These are phyloP conservation scores for Orychophragmus violaceus DNA, from an alignment of 345 rosid species.

Conservation along the genomic window DNA sequence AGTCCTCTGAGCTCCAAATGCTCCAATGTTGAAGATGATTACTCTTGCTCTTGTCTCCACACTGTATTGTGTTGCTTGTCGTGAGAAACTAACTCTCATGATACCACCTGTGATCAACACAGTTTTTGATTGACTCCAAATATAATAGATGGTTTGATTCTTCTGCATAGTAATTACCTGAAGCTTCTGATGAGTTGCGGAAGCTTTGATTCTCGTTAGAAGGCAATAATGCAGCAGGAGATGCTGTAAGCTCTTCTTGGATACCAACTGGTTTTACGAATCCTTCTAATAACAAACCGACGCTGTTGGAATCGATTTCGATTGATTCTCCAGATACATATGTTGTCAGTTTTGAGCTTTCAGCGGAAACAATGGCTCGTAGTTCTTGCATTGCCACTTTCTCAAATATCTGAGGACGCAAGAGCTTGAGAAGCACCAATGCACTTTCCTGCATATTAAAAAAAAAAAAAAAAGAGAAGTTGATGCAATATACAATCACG, in stretches of 20 bases:
- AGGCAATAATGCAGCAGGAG: conserved; percentile 63
- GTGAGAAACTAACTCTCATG: conserved; percentile 40
- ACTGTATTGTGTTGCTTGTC: conserved; percentile 50
- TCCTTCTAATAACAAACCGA: conserved; percentile 83
- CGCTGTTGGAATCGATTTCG: conserved; percentile 49
- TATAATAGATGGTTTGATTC: not conserved
- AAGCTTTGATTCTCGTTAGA: conserved; percentile 47
- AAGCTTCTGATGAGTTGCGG: conserved; percentile 36
- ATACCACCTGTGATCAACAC: conserved; percentile 14
- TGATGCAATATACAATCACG: not conserved
- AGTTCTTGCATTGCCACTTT: conserved; percentile 69
- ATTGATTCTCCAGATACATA: conserved; percentile 64
- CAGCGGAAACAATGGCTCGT: conserved; percentile 59
- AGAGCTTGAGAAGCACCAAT: conserved; percentile 58
- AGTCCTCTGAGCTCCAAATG: conserved; percentile 43
- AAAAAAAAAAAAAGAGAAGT: not conserved
- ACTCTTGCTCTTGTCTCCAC: conserved; percentile 80
- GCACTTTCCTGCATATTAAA: conserved; percentile 83
- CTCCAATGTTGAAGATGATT: conserved; percentile 51
- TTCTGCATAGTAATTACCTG: conserved; percentile 39
- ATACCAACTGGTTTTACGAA: conserved; percentile 48
- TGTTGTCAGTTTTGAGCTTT: conserved; percentile 54
- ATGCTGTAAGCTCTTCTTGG: conserved; percentile 51
- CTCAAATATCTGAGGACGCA: conserved; percentile 89
- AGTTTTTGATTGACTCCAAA: not conserved